Conservation (phyloP, 2,329 filamentous ascomycete genomes). For the Colletotrichum falcatum region DNA sequence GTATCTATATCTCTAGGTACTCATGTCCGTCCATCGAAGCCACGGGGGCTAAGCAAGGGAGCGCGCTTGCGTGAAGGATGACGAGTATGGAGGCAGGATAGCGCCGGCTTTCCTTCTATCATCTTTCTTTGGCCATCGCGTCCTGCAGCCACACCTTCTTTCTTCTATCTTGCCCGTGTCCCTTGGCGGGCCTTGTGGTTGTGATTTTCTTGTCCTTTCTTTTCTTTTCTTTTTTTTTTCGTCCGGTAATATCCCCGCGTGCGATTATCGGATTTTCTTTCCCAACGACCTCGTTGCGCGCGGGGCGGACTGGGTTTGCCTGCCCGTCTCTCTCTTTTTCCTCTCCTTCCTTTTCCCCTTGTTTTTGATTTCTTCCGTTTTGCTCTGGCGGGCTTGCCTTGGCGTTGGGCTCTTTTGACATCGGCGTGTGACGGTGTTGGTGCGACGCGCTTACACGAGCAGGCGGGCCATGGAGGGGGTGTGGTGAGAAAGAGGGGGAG, state of each 20-base stretch:
- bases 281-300: neutral
- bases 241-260: neutral
- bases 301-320: neutral
- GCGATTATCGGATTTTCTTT: neutral
- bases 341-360: neutral
- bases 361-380: neutral
- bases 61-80: neutral
- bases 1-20: no score
- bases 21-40: neutral
- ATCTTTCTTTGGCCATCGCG: neutral
- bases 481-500: no score
- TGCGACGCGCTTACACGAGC: neutral
- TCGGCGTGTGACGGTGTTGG: conserved; percentile 9
- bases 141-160: conserved; percentile 38
- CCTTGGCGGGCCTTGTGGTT: no score
- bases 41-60: neutral
- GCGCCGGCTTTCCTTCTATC: neutral
- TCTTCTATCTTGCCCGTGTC: neutral
- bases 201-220: neutral
- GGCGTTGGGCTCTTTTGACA: neutral
- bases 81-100: neutral
- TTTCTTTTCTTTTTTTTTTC: neutral
- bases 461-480: neutral
- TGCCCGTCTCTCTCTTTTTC: neutral
- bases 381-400: neutral